These are phyloP conservation scores for Trametes elegans DNA, from an alignment of 768 basidiomycete genomes.

Conservation along the genomic window DNA sequence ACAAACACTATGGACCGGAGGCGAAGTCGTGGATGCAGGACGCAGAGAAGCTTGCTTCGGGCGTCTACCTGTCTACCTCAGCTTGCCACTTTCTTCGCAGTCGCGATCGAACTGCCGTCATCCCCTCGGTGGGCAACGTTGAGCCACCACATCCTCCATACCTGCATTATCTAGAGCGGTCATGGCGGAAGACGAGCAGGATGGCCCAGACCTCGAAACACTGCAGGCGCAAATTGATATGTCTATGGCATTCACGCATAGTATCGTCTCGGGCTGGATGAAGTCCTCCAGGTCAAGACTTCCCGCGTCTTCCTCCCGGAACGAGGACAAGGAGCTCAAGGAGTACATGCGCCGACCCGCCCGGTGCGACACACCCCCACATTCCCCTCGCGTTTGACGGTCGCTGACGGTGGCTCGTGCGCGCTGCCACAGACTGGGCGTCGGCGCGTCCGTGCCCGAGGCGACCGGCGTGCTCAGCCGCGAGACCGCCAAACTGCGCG, in stretches of 20 bases:
- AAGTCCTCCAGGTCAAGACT: slow-evolving; percentile 41
- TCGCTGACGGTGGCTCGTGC: slow-evolving; percentile 9
- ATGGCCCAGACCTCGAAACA: slow-evolving; percentile 61
- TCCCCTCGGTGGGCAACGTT: no score
- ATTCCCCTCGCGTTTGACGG: not conserved
- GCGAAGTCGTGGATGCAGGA: no score
- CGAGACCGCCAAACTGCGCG: slow-evolving; percentile 62
- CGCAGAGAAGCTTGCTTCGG: no score
- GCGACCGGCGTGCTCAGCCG: slow-evolving; percentile 40
- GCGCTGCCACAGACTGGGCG: slow-evolving; percentile 55
- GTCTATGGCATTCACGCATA: slow-evolving; percentile 73
- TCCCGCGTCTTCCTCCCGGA: slow-evolving; percentile 20
- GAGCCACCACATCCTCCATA: no score
- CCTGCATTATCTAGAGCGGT: not conserved
- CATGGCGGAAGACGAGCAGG: slow-evolving; percentile 42
- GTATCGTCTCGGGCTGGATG: slow-evolving; percentile 77
- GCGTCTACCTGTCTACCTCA: no score
- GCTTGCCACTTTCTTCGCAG: no score
- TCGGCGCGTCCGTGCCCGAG: slow-evolving; percentile 64
- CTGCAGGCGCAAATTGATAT: slow-evolving; percentile 83
- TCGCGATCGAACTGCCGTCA: no score
- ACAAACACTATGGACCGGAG: no score
- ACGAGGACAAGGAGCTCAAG: slow-evolving; percentile 50
- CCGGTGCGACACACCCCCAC: slow-evolving; percentile 46
- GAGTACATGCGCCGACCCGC: slow-evolving; percentile 69